Conservation (phyloP, 352 stramenopile genomes). For the Pilasporangium apinafurcum region DNA sequence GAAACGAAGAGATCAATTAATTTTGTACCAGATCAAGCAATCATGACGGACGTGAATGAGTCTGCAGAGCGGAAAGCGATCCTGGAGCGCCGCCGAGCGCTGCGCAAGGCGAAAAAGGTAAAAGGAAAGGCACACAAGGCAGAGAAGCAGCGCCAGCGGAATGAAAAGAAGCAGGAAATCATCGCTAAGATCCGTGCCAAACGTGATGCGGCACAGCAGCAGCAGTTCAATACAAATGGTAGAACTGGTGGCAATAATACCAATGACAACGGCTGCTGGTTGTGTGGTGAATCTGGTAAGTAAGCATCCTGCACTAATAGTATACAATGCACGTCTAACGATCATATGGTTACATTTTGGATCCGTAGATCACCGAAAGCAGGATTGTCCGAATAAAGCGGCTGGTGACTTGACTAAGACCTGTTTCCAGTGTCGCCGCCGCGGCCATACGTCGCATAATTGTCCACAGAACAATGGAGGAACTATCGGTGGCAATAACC, state of each 20-base stretch:
- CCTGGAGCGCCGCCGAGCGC: constrained; percentile 49
- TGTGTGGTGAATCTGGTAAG: constrained; percentile 42
- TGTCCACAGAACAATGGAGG: constrained; percentile 38
- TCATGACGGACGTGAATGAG: constrained; percentile 3
- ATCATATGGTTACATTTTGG: too few relatives aligned
- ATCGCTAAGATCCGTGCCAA: constrained; percentile 73
- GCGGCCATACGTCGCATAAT: constrained; percentile 79
- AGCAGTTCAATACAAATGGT: constrained; percentile 14
- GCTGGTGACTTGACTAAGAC: constrained; percentile 70
- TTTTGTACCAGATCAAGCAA: too few relatives aligned
- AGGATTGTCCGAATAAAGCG: constrained; percentile 64
- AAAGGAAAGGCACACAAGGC: constrained; percentile 63
- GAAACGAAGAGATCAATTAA: too few relatives aligned
- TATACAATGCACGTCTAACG: constrained; percentile 1
- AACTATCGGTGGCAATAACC: constrained; percentile 12
- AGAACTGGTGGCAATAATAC: constrained; percentile 9
- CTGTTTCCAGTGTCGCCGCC: constrained; percentile 79
- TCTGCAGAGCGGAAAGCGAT: constrained; percentile 30
- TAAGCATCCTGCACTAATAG: neutral
- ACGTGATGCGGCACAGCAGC: constrained; percentile 26
- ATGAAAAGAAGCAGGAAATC: constrained; percentile 79
- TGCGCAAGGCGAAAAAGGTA: constrained; percentile 77
- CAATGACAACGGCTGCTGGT: constrained; percentile 55
- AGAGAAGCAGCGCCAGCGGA: constrained; percentile 49
- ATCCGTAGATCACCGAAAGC: constrained; percentile 55